Evolutionary conservation across 768 basidiomycete genomes (phyloP), one percentile per base, ranked within the genome.

Genomic region (Rhodotorula babjevae): DNA sequence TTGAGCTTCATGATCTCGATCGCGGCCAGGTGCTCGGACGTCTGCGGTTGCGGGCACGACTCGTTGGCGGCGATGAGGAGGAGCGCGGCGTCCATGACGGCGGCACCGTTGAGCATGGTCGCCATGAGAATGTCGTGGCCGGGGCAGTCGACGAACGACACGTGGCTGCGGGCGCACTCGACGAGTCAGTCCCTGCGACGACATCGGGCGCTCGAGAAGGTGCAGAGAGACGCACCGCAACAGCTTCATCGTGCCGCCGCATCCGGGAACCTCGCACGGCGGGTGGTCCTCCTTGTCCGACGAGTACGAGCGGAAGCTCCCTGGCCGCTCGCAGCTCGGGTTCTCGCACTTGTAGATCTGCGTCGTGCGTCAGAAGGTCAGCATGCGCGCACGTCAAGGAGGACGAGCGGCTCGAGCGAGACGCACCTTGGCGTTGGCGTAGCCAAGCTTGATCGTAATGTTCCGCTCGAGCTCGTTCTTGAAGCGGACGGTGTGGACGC

Each of bases 61-160:
- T 99, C 96, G 83, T 99, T 99, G 42, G 91, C 96, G 31, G 96
- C 96, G 69, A 99, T 87, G 65, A 99, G 88, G 2, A 99, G 86
- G 0, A 98, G 84, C 10, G 96, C 96, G 65, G 94, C 96, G 82
- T 98, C 94, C 96, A 98, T 99, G 85, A 98, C 95, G 18, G 96
- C 96, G 55, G 96, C 96, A 82, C 95, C 96, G 86, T 98, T 98
- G 77, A 99, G 85, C 96, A 99, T 99, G 75, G 95, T 99, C 63
- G 96, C 96, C 96, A 99, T 99, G 82, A 99, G 88, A 88, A 99
- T 98, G 82, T 97, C 93, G 87, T 95, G 94, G 73, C 94, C 80
- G 14, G 80, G 80, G 79, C 83, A 84, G 82, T 99, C 96, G 80
- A 99, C 96, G 82, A 99, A 99, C 7, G 95, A 98, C 79, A 98